Conservation (phyloP, 2,329 filamentous ascomycete species). For the Tolypocladium sp. region DNA sequence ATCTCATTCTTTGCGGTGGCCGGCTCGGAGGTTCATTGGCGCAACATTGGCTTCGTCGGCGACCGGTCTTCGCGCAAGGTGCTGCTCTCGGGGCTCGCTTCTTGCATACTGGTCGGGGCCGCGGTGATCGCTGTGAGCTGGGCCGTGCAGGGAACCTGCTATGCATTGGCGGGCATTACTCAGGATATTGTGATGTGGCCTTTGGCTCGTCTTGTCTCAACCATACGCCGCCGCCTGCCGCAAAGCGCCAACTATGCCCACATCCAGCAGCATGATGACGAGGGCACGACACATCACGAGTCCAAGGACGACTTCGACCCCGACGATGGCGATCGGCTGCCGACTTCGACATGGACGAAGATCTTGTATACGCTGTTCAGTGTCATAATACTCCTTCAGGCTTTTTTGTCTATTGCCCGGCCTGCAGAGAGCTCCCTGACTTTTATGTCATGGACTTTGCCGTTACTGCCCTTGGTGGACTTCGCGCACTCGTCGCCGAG, state of each 20-base stretch:
- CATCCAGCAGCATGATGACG: constrained; percentile 7
- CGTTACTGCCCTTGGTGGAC: constrained; percentile 23
- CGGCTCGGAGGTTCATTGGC: constrained; percentile 18
- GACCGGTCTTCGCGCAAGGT: constrained; percentile 14
- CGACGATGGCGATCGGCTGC: background rate
- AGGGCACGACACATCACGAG: constrained; percentile 5
- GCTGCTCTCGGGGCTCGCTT: constrained; percentile 15
- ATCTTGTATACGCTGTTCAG: constrained; percentile 12
- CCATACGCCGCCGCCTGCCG: constrained; percentile 3
- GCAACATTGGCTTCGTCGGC: constrained; percentile 14
- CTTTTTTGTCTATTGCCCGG: constrained; percentile 13
- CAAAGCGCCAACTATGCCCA: constrained; percentile 3
- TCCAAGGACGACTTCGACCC: constrained; percentile 4
- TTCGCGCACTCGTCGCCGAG: constrained; percentile 20
- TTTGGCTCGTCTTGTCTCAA: constrained; percentile 5
- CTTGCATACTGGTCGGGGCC: constrained; percentile 6
- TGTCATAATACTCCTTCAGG: constrained; percentile 14
- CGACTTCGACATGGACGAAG: background rate
- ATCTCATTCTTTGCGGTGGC: constrained; percentile 22
- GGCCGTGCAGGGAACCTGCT: constrained; percentile 12
- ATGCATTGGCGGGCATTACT: constrained; percentile 8
- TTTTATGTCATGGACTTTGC: constrained; percentile 25
- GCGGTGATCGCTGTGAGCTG: constrained; percentile 8
- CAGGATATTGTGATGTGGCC: constrained; percentile 10
- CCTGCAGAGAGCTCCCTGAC: constrained; percentile 21